Evolutionary conservation across 176 grass and related monocot species (phyloP), one percentile per base, ranked within the genome.

Genomic region (Paspalum vaginatum): DNA sequence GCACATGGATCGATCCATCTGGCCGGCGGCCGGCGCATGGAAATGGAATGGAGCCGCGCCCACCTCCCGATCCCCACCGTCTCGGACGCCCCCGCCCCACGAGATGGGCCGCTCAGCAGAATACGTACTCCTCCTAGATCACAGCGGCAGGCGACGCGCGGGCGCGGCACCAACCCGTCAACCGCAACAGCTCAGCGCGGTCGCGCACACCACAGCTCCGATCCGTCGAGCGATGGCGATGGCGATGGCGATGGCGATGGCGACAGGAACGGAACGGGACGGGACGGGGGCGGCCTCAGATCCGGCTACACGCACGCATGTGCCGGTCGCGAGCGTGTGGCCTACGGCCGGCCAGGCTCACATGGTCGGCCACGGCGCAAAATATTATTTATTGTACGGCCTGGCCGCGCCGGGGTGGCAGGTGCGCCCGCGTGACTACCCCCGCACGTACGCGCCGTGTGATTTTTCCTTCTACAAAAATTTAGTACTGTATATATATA

Each of bases 21-120:
- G 6, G 20, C 22, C 12, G 6, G 45, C 61, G 47, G 77, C 63
- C 21, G 75, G 65, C 53, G 71, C 79, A 60, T 81, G 65, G n/a
- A n/a, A n/a, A n/a, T n/a, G n/a, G n/a, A 50, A 32, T 69, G 62
- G n/a, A 55, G 6, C 21, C 54, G 78, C 25, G 65, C 57, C 65
- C 15, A n/a, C 40, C 40, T 14, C 53, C 65, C 52, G 0, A 20
- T 54, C 40, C 54, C 39, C 39, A 41, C 45, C 50, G 44, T 1
- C 17, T 5, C 18, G 60, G 0, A 25, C 54, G 54, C 15, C 39
- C n/a, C 17, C 52, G 6, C 13, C 53, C 53, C 18, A 0, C 41
- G 37, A 17, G 39, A 44, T 68, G 41, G 63, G 3, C 3, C 42
- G 8, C 14, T 24, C 11, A 61, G 14, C 58, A 7, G 59, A 68